Evolutionary conservation across 108 stramenopile species (phyloP).

Genomic region (Chaetoceros muelleri): DNA sequence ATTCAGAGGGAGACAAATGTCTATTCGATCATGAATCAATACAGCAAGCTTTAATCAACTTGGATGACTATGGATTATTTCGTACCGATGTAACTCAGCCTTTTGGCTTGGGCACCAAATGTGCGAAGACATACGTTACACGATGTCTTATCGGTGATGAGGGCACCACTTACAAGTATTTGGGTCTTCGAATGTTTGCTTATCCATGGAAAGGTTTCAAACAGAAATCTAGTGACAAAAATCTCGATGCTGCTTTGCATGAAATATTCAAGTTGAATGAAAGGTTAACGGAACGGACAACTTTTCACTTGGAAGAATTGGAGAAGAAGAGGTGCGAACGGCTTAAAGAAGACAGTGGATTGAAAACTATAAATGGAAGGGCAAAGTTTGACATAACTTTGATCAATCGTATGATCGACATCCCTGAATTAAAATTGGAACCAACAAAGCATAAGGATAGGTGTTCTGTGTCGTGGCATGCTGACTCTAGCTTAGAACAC

Average conservation of each 20-base stretch:
- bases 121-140: slow-evolving; percentile 65
- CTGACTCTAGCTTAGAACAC: slow-evolving; percentile 76
- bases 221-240: background rate
- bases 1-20: background rate
- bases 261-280: slow-evolving; percentile 16
- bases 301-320: slow-evolving; percentile 20
- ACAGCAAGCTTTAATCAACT: slow-evolving; percentile 16
- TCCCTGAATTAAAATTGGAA: slow-evolving; percentile 25
- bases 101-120: slow-evolving; percentile 48
- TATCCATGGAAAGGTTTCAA: slow-evolving; percentile 46
- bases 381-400: slow-evolving; percentile 51
- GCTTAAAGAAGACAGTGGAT: background rate
- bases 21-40: slow-evolving; percentile 1
- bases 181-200: slow-evolving; percentile 82
- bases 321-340: slow-evolving; percentile 15
- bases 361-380: slow-evolving; percentile 16
- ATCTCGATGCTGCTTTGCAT: slow-evolving; percentile 1
- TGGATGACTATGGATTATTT: slow-evolving; percentile 22
- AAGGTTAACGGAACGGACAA: slow-evolving; percentile 23
- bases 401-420: slow-evolving; percentile 61
- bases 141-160: slow-evolving; percentile 51
- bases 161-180: slow-evolving; percentile 83
- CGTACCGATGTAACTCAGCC: slow-evolving; percentile 45
- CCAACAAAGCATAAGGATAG: slow-evolving; percentile 12
- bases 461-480: slow-evolving; percentile 80